These are phyloP conservation scores for Ilyonectria destructans DNA, from an alignment of 2,329 filamentous ascomycete genomes.

Conservation along the genomic window DNA sequence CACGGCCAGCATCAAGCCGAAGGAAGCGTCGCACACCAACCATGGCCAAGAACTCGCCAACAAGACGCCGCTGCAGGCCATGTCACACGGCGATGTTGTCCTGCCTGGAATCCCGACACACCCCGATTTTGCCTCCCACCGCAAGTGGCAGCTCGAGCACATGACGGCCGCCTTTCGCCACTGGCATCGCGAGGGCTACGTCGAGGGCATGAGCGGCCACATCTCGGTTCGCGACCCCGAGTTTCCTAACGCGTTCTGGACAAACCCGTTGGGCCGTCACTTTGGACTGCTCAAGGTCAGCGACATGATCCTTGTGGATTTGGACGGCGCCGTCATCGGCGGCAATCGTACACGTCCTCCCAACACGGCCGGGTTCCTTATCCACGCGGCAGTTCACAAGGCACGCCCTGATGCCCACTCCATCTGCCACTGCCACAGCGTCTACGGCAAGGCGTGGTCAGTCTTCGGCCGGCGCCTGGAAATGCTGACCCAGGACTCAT, in stretches of 20 bases:
- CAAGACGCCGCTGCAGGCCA: slow-evolving; percentile 47
- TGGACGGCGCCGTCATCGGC: slow-evolving; percentile 73
- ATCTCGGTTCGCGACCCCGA: slow-evolving; percentile 78
- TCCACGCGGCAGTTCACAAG: slow-evolving; percentile 77
- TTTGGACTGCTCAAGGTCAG: slow-evolving; percentile 77
- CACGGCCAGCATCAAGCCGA: slow-evolving; percentile 33
- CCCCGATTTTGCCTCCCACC: slow-evolving; percentile 44
- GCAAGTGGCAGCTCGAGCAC: slow-evolving; percentile 66
- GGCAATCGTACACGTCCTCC: slow-evolving; percentile 73
- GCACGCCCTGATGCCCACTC: slow-evolving; percentile 77
- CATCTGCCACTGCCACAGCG: slow-evolving; percentile 78
- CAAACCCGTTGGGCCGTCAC: slow-evolving; percentile 75
- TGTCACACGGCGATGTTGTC: slow-evolving; percentile 48
- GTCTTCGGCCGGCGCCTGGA: slow-evolving; percentile 76
- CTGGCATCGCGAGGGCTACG: slow-evolving; percentile 77
- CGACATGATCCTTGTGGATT: slow-evolving; percentile 79
- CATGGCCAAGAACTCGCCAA: slow-evolving; percentile 45
- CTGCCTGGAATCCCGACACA: slow-evolving; percentile 46
- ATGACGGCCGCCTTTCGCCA: slow-evolving; percentile 79
- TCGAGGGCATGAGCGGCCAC: slow-evolving; percentile 79
- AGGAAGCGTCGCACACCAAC: slow-evolving; percentile 34
- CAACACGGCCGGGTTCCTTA: slow-evolving; percentile 80
- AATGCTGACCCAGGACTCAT: slow-evolving; percentile 79
- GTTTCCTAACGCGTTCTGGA: slow-evolving; percentile 75
- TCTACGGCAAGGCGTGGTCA: slow-evolving; percentile 78